Conservation (phyloP, 2,329 filamentous ascomycete species). For the Berkeleyomyces rouxiae region DNA sequence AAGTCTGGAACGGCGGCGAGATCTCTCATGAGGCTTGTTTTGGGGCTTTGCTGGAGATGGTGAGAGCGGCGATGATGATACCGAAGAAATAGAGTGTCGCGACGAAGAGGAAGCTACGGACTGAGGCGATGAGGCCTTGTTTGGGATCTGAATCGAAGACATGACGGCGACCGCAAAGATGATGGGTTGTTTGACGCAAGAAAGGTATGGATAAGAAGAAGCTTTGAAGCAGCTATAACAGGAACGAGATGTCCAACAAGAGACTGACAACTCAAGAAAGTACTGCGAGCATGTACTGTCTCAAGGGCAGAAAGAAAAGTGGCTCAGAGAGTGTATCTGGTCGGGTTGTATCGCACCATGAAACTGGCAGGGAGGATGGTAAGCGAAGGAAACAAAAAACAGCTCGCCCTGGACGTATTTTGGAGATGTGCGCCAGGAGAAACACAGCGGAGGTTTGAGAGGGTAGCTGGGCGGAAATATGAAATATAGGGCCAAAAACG, state of each 20-base stretch:
- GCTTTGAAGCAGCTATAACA: too few species aligned
- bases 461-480: too few species aligned
- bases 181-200: background rate
- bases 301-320: background rate
- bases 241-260: too few species aligned
- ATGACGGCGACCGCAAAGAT: constrained; percentile 23
- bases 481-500: background rate
- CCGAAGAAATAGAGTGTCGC: constrained; percentile 23
- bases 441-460: background rate
- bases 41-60: constrained; percentile 19
- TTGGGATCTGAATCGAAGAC: constrained; percentile 56
- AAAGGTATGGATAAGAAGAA: too few species aligned
- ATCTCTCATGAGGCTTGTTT: constrained; percentile 8
- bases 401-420: background rate
- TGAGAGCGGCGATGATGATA: constrained; percentile 36
- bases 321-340: background rate
- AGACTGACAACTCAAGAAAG: background rate
- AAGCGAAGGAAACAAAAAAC: background rate
- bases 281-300: constrained; percentile 10
- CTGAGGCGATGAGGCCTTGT: constrained; percentile 21
- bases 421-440: background rate
- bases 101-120: constrained; percentile 27
- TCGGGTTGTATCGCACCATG: background rate
- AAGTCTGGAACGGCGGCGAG: constrained; percentile 40
- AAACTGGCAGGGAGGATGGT: background rate